Evolutionary conservation across 129 eudicot species (phyloP), one percentile per base, ranked within the genome.

Genomic region (Flaveria robusta): DNA sequence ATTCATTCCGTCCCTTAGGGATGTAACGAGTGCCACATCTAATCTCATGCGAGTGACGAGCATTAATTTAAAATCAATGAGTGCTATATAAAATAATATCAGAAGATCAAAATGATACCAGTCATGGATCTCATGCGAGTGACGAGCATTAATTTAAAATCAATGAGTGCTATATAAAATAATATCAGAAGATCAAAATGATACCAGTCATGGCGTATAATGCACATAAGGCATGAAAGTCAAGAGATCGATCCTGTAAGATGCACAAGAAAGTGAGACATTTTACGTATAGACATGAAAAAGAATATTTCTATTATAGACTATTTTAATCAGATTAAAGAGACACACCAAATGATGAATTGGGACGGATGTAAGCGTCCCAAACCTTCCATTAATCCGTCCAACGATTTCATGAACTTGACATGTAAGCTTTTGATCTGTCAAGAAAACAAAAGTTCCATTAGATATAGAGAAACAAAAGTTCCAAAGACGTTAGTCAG

Each of bases 321-420:
- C 2, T 41, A 18, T 55, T 63, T 72, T 20, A 14, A 20, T 15
- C 3, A 55, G 20, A 49, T 24, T 10, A 54, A 39, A 70, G 70
- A 68, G 70, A 74, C 90, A 26, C 3, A 92, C 97, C 92, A 92
- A 46, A 65, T 92, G 96, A 82, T 92, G 97, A 74, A 92, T 92
- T 24, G 97, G 97, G 75, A 92, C 96, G 3, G 93, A 75, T 64
- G 89, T 92, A 66, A 92, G 88, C 50, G 93, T 87, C 55, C 97
- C 97, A 68, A 89, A 92, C 86, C 89, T 89, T 80, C 97, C 97
- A 86, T 92, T 92, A 70, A 92, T 92, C 76, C 97, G 86, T 63
- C 97, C 96, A 82, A 92, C 96, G 63, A 92, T 92, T 84, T 92
- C 96, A 77, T 89, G 97, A 84, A 92, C 97, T 86, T 92, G 97